Conservation (phyloP, 2,329 filamentous ascomycete species). For the Nothopassalora personata region DNA sequence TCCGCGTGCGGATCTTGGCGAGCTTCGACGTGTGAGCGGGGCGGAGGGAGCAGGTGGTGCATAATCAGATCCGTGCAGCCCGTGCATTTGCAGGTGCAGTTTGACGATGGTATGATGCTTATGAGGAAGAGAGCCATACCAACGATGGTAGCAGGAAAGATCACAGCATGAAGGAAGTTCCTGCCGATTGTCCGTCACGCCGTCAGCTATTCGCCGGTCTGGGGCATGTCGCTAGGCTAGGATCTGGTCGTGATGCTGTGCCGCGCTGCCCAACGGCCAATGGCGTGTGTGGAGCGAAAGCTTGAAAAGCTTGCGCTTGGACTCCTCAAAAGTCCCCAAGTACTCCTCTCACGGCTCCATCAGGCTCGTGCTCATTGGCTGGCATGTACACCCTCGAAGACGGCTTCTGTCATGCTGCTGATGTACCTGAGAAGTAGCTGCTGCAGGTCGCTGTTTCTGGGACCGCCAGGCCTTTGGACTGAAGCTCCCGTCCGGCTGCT, state of each 20-base stretch:
- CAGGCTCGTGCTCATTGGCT: neutral
- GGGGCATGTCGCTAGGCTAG: neutral
- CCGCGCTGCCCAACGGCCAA: constrained; percentile 1
- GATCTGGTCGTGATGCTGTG: neutral
- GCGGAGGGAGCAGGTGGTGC: neutral
- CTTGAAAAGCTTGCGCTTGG: constrained; percentile 12
- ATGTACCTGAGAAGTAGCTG: constrained; percentile 1
- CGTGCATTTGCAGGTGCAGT: neutral
- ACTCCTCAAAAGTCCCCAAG: neutral
- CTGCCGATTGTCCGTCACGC: neutral
- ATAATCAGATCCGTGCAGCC: neutral
- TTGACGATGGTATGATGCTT: constrained; percentile 2
- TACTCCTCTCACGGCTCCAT: constrained; percentile 1
- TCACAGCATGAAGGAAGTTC: neutral
- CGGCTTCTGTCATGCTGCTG: constrained; percentile 1
- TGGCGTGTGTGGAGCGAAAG: constrained; percentile 7
- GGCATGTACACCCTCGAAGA: neutral
- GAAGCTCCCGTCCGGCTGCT: neutral
- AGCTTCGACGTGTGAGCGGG: neutral
- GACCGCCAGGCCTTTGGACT: neutral
- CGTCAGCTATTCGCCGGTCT: neutral
- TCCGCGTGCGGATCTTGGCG: neutral
- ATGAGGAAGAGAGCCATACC: neutral
- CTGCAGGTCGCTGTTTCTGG: constrained; percentile 3
- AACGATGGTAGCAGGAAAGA: neutral